Base-by-base conservation (phyloP, 768 basidiomycete species). In the Rhizopogon rudus region DNA sequence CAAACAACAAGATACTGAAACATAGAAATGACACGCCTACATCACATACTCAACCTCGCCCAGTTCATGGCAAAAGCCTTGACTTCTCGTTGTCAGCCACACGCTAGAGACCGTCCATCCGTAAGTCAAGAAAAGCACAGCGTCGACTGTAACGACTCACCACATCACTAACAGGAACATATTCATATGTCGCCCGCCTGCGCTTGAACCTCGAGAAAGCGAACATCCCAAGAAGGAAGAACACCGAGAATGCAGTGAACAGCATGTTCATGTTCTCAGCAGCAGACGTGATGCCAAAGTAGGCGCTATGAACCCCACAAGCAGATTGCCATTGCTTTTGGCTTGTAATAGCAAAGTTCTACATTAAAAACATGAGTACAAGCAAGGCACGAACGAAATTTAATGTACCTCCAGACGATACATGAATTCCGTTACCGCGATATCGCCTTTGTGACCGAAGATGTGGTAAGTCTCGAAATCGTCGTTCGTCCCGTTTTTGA, bases 361-460 rank as follows among this genome's bases (percentile, higher is more conserved):
- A 53, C 48, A 37, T 44, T 39, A 25, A 16, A 40, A 28, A 39
- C 13, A 13, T 42, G 31, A 58, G n/a, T 37, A 25, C 13, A 29
- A 51, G 46, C 17, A 41, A 57, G 22, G 40, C 31, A 9, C 37
- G 10, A 17, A 28, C 4, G 13, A 8, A 6, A 9, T 22, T 14
- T 25, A 17, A 68, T 73, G n/a, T 61, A 88, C 89, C 81, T 90
- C 84, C 46, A 87, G 77, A 44, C 83, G 80, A 74, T 89, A 88
- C 69, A 90, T 84, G 73, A 91, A 91, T 67, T 90, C 87, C 28
- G 88, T 90, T 61, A 90, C 77, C 40, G 87, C 86, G 53, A 92
- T 83, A 61, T 87, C 82, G 55, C 81, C 80, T 44, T 81, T 74
- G 71, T 87, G 82, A 40, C 80, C 85, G 66, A 91, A 91, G 66